phyloP scores from a whole-genome alignment of 2,329 filamentous ascomycete genomes.

The Ophiostoma perfectum region DNA sequence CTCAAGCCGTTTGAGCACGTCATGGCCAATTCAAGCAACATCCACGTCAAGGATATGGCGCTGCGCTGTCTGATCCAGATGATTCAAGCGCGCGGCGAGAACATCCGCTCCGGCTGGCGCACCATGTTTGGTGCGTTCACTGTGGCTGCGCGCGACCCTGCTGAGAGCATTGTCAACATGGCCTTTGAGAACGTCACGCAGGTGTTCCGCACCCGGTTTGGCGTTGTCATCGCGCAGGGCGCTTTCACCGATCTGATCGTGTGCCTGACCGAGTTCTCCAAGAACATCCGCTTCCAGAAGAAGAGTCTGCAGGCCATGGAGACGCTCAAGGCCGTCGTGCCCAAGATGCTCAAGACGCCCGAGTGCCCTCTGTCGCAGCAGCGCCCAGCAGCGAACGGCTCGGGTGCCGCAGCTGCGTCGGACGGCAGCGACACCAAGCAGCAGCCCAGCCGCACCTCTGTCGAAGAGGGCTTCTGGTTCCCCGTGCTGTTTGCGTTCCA shows the following conservation, averaged over 20 bases:
- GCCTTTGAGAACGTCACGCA: conserved; percentile 95
- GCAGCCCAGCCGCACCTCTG: conserved; percentile 67
- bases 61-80: conserved; percentile 95
- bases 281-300: conserved; percentile 98
- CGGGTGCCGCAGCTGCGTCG: conserved; percentile 29
- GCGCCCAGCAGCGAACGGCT: conserved; percentile 4
- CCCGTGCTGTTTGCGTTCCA: conserved; percentile 97
- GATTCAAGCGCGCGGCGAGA: conserved; percentile 94
- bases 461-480: conserved; percentile 98
- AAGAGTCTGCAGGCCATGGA: conserved; percentile 96
- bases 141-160: conserved; percentile 84
- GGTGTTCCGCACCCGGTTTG: conserved; percentile 92
- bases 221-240: conserved; percentile 90
- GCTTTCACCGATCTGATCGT: conserved; percentile 96
- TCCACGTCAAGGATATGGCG: conserved; percentile 96
- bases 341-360: conserved; percentile 89
- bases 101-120: conserved; percentile 95
- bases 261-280: conserved; percentile 95
- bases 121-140: conserved; percentile 99
- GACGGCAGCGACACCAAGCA: conserved; percentile 43
- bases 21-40: conserved; percentile 83
- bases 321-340: conserved; percentile 85
- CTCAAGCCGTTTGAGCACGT: conserved; percentile 97
- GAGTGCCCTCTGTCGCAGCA: conserved; percentile 80
- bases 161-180: conserved; percentile 92